A percentile compares a stretch with the other conserved stretches of the same genome.
Conservation (phyloP, 2,329 filamentous ascomycete genomes). For the Sporothrix phasma region DNA sequence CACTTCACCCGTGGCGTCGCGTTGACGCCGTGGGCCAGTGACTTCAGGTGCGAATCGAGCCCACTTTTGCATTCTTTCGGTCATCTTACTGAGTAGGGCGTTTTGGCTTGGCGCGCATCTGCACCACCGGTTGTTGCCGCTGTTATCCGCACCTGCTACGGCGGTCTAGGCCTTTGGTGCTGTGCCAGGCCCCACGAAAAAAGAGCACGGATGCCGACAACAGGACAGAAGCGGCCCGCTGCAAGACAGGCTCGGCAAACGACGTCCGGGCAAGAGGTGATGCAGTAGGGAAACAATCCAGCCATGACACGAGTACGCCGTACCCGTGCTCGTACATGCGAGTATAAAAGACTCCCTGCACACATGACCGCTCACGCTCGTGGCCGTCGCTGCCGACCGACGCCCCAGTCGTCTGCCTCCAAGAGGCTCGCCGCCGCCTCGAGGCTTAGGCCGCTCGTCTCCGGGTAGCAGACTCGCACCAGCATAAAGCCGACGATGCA, state of each 20-base stretch:
- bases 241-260: background rate
- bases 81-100: no score
- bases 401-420: slow-evolving; percentile 64
- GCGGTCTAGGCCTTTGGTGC: background rate
- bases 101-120: background rate
- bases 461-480: slow-evolving; percentile 71
- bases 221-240: background rate
- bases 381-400: slow-evolving; percentile 27
- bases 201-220: no score
- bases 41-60: no score
- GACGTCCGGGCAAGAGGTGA: no score
- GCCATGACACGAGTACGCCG: no score
- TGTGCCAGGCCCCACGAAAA: background rate
- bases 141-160: background rate
- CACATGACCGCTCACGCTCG: background rate
- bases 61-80: no score
- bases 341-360: no score
- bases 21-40: no score
- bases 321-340: no score
- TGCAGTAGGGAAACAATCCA: no score
- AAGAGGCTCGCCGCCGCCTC: slow-evolving; percentile 70
- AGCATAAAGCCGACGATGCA: slow-evolving; percentile 58
- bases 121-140: background rate
- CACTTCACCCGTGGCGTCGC: no score
- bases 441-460: slow-evolving; percentile 70